phyloP scores from a whole-genome alignment of 192 early-diverging fungal species.

The Chytriomyces confervae region DNA sequence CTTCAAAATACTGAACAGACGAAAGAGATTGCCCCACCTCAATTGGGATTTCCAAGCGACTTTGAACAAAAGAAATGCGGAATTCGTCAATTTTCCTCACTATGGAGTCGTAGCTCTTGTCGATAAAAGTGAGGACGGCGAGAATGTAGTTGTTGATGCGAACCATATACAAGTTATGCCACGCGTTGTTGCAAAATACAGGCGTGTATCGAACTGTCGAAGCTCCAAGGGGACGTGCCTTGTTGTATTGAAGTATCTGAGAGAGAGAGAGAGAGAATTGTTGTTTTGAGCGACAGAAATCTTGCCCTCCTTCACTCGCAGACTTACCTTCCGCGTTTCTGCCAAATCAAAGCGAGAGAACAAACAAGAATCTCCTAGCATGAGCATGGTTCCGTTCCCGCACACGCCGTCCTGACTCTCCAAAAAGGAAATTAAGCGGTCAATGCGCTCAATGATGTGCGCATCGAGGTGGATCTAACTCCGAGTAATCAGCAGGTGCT shows the following conservation, averaged over 20 bases:
- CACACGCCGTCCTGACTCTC: slow-evolving; percentile 67
- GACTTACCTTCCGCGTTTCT: slow-evolving; percentile 63
- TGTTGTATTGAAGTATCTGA: slow-evolving; percentile 63
- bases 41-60: slow-evolving; percentile 62
- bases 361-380: slow-evolving; percentile 61
- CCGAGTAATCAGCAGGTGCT: background rate
- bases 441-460: slow-evolving; percentile 56
- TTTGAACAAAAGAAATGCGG: slow-evolving; percentile 58
- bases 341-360: slow-evolving; percentile 57
- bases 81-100: slow-evolving; percentile 58
- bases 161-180: slow-evolving; percentile 62
- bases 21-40: slow-evolving; percentile 46
- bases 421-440: slow-evolving; percentile 64
- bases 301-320: background rate
- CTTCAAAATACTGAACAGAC: slow-evolving; percentile 14
- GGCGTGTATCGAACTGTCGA: slow-evolving; percentile 56
- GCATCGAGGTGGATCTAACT: slow-evolving; percentile 53
- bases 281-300: background rate
- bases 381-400: slow-evolving; percentile 66
- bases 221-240: slow-evolving; percentile 54
- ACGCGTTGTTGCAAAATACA: slow-evolving; percentile 53
- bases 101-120: slow-evolving; percentile 50
- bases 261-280: background rate
- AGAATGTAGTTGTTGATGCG: slow-evolving; percentile 59
- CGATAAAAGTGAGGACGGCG: slow-evolving; percentile 56